phyloP scores from a whole-genome alignment of 2,329 filamentous ascomycete genomes.

The Aspergillus luchuensis region DNA sequence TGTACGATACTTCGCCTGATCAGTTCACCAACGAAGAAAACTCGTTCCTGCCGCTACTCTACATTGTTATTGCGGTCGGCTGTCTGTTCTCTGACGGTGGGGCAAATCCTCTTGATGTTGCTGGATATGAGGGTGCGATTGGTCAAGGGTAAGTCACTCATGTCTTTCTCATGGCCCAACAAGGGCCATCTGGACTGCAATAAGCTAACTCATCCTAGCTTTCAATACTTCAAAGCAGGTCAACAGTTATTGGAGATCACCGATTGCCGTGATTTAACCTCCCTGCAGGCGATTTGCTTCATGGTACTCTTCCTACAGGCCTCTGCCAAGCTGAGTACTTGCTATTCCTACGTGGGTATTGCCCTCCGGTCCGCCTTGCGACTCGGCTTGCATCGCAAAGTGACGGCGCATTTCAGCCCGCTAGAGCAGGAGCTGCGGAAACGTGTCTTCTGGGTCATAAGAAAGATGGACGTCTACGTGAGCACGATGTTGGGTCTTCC shows the following conservation, averaged over 20 bases:
- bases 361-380: conserved; percentile 74
- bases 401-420: conserved; percentile 69
- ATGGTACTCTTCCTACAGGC: conserved; percentile 81
- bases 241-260: conserved; percentile 64
- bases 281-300: conserved; percentile 74
- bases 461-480: conserved; percentile 55
- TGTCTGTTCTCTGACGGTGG: conserved; percentile 68
- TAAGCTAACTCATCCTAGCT: conserved; percentile 46
- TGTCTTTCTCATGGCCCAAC: not conserved
- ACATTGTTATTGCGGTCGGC: conserved; percentile 70
- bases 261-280: conserved; percentile 70
- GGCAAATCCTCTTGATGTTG: conserved; percentile 51
- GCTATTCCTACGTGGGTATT: conserved; percentile 78
- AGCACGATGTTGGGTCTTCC: conserved; percentile 53
- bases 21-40: conserved; percentile 66
- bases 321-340: conserved; percentile 75
- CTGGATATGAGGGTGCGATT: conserved; percentile 53
- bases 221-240: conserved; percentile 73
- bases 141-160: conserved; percentile 55
- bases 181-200: not conserved
- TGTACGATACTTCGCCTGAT: conserved; percentile 71
- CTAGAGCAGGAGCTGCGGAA: conserved; percentile 73
- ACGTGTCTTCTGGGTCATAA: conserved; percentile 59
- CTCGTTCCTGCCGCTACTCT: conserved; percentile 69
- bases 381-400: conserved; percentile 74